These are phyloP conservation scores for Spirogloea muscicola DNA, from an alignment of 139 green algal species.

Conservation along the genomic window DNA sequence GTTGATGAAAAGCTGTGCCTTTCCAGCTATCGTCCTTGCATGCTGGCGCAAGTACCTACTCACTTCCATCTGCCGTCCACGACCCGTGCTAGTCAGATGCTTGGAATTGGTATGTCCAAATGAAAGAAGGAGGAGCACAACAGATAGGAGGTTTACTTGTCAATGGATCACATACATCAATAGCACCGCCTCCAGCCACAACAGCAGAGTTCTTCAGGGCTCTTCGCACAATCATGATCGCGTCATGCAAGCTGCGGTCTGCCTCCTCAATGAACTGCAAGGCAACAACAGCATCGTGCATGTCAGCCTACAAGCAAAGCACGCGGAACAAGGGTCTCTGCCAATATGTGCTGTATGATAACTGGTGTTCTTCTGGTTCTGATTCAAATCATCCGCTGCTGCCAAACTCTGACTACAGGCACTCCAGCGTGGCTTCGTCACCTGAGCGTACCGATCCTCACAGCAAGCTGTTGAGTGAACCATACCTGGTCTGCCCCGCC, in stretches of 20 bases:
- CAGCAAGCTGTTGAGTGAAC: neutral
- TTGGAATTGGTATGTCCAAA: too few relatives aligned
- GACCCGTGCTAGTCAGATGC: too few relatives aligned
- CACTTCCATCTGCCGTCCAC: constrained; percentile 54
- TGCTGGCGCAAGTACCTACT: constrained; percentile 54
- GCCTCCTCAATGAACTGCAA: constrained; percentile 95
- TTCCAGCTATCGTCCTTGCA: constrained; percentile 69
- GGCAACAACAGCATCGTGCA: neutral
- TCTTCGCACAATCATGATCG: constrained; percentile 96
- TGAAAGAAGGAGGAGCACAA: too few relatives aligned
- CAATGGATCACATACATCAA: constrained; percentile 61
- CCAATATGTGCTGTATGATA: too few relatives aligned
- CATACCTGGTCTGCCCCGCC: constrained; percentile 75
- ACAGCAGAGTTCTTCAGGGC: constrained; percentile 75
- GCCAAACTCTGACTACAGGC: too few relatives aligned
- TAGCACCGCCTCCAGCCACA: constrained; percentile 90
- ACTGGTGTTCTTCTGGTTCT: too few relatives aligned
- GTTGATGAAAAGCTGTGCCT: constrained; percentile 95
- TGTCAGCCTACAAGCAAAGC: too few relatives aligned
- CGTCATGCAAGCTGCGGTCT: constrained; percentile 92
- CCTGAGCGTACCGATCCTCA: too few relatives aligned
- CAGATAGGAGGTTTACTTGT: too few relatives aligned
- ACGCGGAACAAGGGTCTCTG: too few relatives aligned
- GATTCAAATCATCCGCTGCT: too few relatives aligned
- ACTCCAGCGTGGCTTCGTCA: too few relatives aligned